These are phyloP conservation scores for Amanita pseudoporphyria DNA, from an alignment of 768 basidiomycete species.

Conservation along the genomic window DNA sequence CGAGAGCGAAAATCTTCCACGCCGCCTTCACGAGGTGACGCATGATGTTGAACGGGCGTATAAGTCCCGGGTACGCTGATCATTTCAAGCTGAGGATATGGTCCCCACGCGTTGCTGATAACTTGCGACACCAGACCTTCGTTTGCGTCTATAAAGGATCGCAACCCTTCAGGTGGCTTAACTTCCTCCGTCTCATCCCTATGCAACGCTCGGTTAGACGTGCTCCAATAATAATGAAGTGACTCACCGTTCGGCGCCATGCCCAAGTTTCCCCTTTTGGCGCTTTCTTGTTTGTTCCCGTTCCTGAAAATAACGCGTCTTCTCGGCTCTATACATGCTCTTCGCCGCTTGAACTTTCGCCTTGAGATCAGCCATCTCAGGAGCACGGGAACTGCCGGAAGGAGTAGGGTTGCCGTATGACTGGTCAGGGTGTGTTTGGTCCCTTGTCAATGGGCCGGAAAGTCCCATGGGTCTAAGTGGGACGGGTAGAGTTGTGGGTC, in stretches of 20 bases:
- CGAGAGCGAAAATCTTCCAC: slow-evolving; percentile 28
- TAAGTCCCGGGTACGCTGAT: slow-evolving; percentile 41
- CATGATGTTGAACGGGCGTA: slow-evolving; percentile 19
- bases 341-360: slow-evolving; percentile 59
- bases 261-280: slow-evolving; percentile 29
- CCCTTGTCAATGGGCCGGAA: neutral
- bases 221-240: neutral
- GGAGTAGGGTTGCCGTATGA: neutral
- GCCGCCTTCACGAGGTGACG: slow-evolving; percentile 13
- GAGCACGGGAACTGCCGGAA: neutral
- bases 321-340: slow-evolving; percentile 54
- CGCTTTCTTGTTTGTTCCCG: slow-evolving; percentile 32
- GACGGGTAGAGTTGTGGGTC: slow-evolving; percentile 12
- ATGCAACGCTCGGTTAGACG: neutral
- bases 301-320: slow-evolving; percentile 57
- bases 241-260: neutral
- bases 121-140: slow-evolving; percentile 17
- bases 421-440: neutral
- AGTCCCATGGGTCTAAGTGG: neutral
- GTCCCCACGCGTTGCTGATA: slow-evolving; percentile 52
- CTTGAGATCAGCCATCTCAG: slow-evolving; percentile 18
- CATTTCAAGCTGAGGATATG: slow-evolving; percentile 57
- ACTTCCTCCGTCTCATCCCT: neutral
- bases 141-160: neutral
- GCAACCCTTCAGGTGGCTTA: slow-evolving; percentile 3